Conservation (phyloP, 2,329 filamentous ascomycete species). For the Pleurostoma richardsiae region DNA sequence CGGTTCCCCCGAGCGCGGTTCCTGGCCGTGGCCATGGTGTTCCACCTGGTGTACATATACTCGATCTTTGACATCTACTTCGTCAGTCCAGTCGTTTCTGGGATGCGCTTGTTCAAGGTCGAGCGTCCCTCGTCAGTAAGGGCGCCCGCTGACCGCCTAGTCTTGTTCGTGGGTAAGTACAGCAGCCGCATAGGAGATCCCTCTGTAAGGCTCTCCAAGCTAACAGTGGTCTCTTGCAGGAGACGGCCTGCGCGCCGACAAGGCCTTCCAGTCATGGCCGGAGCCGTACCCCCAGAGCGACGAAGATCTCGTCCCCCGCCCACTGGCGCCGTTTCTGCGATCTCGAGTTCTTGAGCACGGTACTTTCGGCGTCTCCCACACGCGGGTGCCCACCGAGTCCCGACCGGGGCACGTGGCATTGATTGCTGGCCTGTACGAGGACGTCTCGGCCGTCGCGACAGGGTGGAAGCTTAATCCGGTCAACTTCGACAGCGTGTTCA, state of each 20-base stretch:
- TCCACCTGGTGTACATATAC: slow-evolving; percentile 89
- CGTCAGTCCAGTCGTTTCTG: slow-evolving; percentile 92
- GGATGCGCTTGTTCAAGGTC: slow-evolving; percentile 79
- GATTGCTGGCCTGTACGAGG: slow-evolving; percentile 94
- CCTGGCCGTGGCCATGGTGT: slow-evolving; percentile 80
- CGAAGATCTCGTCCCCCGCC: slow-evolving; percentile 65
- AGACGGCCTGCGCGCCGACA: slow-evolving; percentile 93
- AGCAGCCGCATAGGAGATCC: slow-evolving; percentile 2
- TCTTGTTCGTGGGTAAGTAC: slow-evolving; percentile 80
- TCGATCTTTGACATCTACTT: slow-evolving; percentile 99
- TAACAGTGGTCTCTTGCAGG: slow-evolving; percentile 36
- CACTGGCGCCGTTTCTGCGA: slow-evolving; percentile 85
- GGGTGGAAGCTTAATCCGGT: slow-evolving; percentile 99
- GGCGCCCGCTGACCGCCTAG: slow-evolving; percentile 81
- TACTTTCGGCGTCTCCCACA: slow-evolving; percentile 96
- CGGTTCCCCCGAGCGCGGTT: slow-evolving; percentile 68
- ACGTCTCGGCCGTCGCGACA: slow-evolving; percentile 94
- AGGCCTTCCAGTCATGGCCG: slow-evolving; percentile 89
- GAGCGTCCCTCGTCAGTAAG: slow-evolving; percentile 53
- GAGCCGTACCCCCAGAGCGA: slow-evolving; percentile 71
- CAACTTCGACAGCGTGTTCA: slow-evolving; percentile 98
- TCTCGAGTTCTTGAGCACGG: slow-evolving; percentile 83
- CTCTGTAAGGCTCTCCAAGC: background rate
- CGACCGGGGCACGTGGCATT: slow-evolving; percentile 93
- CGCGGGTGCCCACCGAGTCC: slow-evolving; percentile 93